Evolutionary conservation across 495 filamentous ascomycete species (phyloP), one percentile per base, ranked within the genome.

Genomic region (Saxophila tyrrhenica): DNA sequence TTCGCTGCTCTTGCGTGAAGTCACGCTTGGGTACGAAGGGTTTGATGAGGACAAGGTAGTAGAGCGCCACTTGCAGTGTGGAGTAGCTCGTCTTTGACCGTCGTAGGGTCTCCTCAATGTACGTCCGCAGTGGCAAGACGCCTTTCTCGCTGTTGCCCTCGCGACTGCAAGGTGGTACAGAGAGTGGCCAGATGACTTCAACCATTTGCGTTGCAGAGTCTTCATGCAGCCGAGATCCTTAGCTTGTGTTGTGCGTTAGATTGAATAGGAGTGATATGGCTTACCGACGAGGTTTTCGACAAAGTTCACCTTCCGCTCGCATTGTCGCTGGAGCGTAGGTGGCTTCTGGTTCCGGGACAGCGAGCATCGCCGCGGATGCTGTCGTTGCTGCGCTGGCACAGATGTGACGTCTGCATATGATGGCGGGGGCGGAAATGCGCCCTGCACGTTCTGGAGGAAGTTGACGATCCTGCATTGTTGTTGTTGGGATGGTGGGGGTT

Each of bases 241-340:
- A 71, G 66, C 63, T 54, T 48, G 58, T 49, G 54, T 51, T 51
- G 51, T 58, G 24, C 32, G 25, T 20, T 21, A 11, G 32, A 39
- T 55, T 51, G 35, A 51, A 38, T 54, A 51, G 29, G 51, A 54
- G 54, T 47, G 64, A 17, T 52, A 46, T 59, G 59, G 57, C 92
- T 92, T 88, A 98, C 92, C 92, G 78, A 98, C 91, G 67, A 98
- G 87, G 73, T 81, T 89, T 68, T 96, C 91, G 72, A 98, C 92
- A 67, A 97, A 98, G 68, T 84, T 89, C 65, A 86, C 79, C 73
- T 95, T 97, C 57, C 92, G 84, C 67, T 96, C 92, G 63, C 82
- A 82, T 73, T 98, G 92, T 54, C 92, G 85, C 43, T 89, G 76
- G 50, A 96, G 80, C 54, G 83, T 75, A 24, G 92, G 89, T 58